Percentiles rank a stretch among this genome's conserved stretches.
phyloP scores from a whole-genome alignment of 352 stramenopile species.

The Phytophthora fragariae region DNA sequence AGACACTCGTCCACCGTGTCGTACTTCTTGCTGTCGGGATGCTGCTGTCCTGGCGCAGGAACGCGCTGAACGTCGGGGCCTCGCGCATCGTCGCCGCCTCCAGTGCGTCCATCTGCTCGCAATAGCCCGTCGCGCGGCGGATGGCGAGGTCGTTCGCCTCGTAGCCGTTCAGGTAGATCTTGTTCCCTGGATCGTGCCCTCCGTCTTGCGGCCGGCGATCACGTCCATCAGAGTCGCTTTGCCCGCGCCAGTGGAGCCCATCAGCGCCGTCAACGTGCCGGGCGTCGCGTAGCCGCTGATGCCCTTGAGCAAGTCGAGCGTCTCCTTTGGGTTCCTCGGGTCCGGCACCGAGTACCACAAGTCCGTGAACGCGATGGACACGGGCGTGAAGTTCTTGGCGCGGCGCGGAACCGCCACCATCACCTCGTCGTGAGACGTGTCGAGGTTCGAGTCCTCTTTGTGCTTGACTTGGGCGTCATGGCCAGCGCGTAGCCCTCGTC shows the following conservation, averaged over 20 bases:
- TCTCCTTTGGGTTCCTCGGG: conserved; percentile 44
- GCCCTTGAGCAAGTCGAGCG: conserved; percentile 38
- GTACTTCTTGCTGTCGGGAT: conserved; percentile 40
- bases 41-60: conserved; percentile 56
- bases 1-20: conserved; percentile 42
- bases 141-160: conserved; percentile 45
- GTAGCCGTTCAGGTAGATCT: conserved; percentile 55
- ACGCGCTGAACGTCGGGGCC: conserved; percentile 86
- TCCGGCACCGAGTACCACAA: conserved; percentile 46
- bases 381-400: conserved; percentile 34
- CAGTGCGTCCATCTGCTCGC: conserved; percentile 87
- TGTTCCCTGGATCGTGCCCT: conserved; percentile 62
- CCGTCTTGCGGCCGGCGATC: conserved; percentile 36
- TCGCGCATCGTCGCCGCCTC: conserved; percentile 87
- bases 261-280: conserved; percentile 91
- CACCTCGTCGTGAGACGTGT: conserved; percentile 26
- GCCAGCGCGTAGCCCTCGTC: conserved; percentile 21
- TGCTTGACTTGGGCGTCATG: conserved; percentile 19
- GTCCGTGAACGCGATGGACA: conserved; percentile 42
- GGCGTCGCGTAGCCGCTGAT: conserved; percentile 51
- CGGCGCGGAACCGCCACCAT: conserved; percentile 19
- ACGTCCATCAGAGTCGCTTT: conserved; percentile 40
- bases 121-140: conserved; percentile 52
- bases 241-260: conserved; percentile 68
- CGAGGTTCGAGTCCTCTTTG: conserved; percentile 16